Base-by-base conservation (phyloP, 2,329 filamentous ascomycete species). In the Scytalidium lignicola region DNA sequence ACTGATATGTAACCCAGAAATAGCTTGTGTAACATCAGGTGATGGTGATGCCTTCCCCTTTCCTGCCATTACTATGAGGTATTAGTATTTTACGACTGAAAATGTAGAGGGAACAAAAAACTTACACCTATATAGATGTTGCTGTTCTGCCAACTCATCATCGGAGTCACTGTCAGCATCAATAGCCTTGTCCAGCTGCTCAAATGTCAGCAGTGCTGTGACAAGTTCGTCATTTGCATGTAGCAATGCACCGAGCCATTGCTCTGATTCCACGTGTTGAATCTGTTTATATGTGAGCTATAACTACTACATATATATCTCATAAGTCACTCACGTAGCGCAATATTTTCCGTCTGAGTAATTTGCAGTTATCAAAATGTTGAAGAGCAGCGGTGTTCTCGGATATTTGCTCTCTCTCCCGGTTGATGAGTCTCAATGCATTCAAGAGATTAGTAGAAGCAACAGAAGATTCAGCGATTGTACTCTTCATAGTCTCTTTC, bases 181-280 rank as follows among this genome's bases (percentile, higher is more conserved):
- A 55, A 92, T 87, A 43, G 88, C 90, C 52, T 85, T 83, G 64
- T 99, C 92, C 55, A 97, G 80, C 59, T 96, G 88, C 68, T 97
- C 92, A 63, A 90, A 99, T 0, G 90, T 88, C 81, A 95, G 96
- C 50, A 99, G 76, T 1, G 91, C 90, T 53, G 86, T 86, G 39
- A 97, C 88, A n/a, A 99, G 83, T 67, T 95, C 88, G 61, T 99
- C 93, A 61, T 99, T 97, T 55, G 92, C 91, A 61, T 93, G 89
- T 17, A 99, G 83, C 3, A 99, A 76, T 52, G 89, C 85, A 40
- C 92, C 93, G 8, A 99, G 83, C 76, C 88, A 96, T 62, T 97
- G 85, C 62, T 97, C 92, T 8, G 83, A 85, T 65, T 96, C 89
- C 12, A 97, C 86, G 45, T 90, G 79, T 63, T 97, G 90, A 55